Evolutionary conservation across 202 grass and related monocot species (phyloP).

Genomic region (Carex arenaria): DNA sequence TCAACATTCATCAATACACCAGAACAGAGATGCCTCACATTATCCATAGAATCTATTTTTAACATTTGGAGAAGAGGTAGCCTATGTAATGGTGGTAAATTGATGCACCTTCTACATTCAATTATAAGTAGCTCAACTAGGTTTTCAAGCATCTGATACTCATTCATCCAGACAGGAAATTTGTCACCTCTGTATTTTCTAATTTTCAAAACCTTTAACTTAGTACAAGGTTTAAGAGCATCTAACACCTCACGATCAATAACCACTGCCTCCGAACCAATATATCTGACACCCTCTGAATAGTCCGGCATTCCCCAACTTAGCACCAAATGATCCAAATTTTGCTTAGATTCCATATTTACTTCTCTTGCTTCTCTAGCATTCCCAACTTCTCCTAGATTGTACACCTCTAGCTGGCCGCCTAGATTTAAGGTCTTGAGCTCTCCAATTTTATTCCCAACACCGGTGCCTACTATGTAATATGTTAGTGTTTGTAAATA

Average conservation of each 20-base stretch:
- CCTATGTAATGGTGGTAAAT: too few species aligned
- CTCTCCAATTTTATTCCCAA: conserved; percentile 11
- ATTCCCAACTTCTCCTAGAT: conserved; percentile 1
- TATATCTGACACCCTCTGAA: too few species aligned
- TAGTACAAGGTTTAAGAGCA: too few species aligned
- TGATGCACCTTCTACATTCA: too few species aligned
- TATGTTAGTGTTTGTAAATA: conserved; percentile 34
- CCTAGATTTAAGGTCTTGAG: conserved; percentile 18
- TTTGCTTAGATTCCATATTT: not conserved
- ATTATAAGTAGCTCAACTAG: not conserved
- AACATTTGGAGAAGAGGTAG: too few species aligned
- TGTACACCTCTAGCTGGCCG: conserved; percentile 1
- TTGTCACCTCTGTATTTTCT: too few species aligned
- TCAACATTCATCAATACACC: not conserved
- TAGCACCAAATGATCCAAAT: not conserved
- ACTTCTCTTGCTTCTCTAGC: not conserved
- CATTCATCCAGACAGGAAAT: not conserved
- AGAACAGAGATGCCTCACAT: not conserved
- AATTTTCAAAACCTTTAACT: too few species aligned
- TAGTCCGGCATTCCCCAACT: not conserved
- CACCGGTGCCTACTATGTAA: conserved; percentile 11
- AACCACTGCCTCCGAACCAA: too few species aligned
- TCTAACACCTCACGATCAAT: too few species aligned
- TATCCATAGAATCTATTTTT: accelerated
- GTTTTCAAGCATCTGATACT: not conserved